Evolutionary conservation across 2,329 filamentous ascomycete genomes (phyloP).

Genomic region (Nemania bipapillata): DNA sequence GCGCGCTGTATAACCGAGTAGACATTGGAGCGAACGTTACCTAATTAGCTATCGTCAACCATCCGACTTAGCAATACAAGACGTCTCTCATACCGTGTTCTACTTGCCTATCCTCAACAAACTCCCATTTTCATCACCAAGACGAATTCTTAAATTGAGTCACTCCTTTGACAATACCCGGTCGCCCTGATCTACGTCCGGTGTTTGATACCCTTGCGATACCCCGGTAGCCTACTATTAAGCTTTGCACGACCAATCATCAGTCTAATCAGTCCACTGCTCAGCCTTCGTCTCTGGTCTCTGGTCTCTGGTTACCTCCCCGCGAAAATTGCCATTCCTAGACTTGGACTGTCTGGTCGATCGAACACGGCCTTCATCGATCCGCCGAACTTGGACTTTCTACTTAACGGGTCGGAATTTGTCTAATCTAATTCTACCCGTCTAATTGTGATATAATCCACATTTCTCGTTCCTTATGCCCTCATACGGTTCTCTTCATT

Average conservation of each 20-base stretch:
- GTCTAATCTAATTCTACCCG: conserved; percentile 24
- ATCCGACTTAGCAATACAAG: neutral
- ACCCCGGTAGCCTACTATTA: conserved; percentile 21
- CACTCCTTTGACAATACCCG: conserved; percentile 37
- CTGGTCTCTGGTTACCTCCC: too few species aligned
- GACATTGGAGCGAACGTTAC: neutral
- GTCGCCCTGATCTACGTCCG: conserved; percentile 9
- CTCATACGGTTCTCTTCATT: conserved; percentile 76
- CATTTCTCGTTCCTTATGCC: conserved; percentile 69
- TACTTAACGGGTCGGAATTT: conserved; percentile 32
- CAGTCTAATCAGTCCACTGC: neutral
- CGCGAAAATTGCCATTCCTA: conserved; percentile 28
- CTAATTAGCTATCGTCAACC: conserved; percentile 16
- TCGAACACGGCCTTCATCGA: conserved; percentile 10
- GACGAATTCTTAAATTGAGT: conserved; percentile 35
- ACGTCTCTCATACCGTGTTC: conserved; percentile 4
- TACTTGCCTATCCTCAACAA: conserved; percentile 1
- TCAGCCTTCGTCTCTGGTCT: neutral
- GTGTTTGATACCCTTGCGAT: conserved; percentile 19
- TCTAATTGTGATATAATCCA: conserved; percentile 34
- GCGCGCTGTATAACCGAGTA: conserved; percentile 12
- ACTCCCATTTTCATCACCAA: neutral
- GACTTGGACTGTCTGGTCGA: conserved; percentile 27
- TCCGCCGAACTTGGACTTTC: conserved; percentile 22
- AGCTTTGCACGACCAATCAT: conserved; percentile 20